A percentile compares a stretch with the other conserved stretches of the same genome.
phyloP scores from a whole-genome alignment of 495 filamentous ascomycete genomes.

The Aspergillus taichungensis region DNA sequence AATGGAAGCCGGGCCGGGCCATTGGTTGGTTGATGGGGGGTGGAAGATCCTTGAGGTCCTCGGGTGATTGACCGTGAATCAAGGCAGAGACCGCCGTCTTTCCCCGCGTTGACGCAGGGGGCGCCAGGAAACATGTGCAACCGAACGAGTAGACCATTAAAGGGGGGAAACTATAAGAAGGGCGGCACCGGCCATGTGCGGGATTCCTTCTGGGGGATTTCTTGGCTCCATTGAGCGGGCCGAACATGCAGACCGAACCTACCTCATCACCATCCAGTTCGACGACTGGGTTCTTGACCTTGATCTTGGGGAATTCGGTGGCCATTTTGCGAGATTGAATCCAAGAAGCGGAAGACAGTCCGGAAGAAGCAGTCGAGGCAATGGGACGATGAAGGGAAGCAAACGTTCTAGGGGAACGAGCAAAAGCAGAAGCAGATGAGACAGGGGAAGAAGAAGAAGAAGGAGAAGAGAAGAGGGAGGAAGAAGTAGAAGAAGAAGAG shows the following conservation, averaged over 20 bases:
- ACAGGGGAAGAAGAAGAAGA: slow-evolving; percentile 15
- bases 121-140: slow-evolving; percentile 18
- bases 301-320: slow-evolving; percentile 63
- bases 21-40: slow-evolving; percentile 5
- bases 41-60: slow-evolving; percentile 7
- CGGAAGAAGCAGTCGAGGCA: slow-evolving; percentile 29
- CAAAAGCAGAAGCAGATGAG: slow-evolving; percentile 15
- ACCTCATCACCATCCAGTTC: slow-evolving; percentile 94
- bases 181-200: too few species aligned
- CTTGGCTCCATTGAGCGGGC: background rate
- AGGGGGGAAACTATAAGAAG: too few species aligned
- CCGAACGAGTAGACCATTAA: slow-evolving; percentile 5
- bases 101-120: slow-evolving; percentile 22
- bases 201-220: too few species aligned
- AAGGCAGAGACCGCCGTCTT: slow-evolving; percentile 21
- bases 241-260: slow-evolving; percentile 12
- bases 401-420: slow-evolving; percentile 16
- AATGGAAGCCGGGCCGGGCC: background rate
- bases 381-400: slow-evolving; percentile 21
- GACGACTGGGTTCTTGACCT: slow-evolving; percentile 95
- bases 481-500: slow-evolving; percentile 11
- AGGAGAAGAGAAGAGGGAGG: slow-evolving; percentile 12
- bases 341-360: slow-evolving; percentile 20
- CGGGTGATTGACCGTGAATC: slow-evolving; percentile 10
- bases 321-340: slow-evolving; percentile 39